Percentiles rank a stretch among this genome's conserved stretches.
phyloP scores from a whole-genome alignment of 257 asterid species.

The Henckelia pumila region DNA sequence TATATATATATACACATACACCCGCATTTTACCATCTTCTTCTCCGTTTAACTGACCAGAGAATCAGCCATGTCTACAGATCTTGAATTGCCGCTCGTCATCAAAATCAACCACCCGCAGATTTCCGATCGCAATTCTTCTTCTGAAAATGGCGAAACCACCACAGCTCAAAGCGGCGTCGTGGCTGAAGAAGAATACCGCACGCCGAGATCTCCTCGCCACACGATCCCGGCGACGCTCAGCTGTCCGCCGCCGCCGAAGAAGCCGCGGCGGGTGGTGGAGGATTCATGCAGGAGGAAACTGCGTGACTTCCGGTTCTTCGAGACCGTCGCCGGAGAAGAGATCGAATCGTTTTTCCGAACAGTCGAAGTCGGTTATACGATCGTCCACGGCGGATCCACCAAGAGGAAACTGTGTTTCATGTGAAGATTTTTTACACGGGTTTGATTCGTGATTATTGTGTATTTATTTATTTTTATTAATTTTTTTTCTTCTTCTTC shows the following conservation, averaged over 20 bases:
- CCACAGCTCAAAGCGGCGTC: background rate
- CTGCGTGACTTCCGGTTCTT: constrained; percentile 35
- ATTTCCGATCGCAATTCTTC: background rate
- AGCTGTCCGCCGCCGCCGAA: constrained; percentile 68
- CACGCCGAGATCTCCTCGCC: constrained; percentile 45
- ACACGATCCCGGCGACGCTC: constrained; percentile 41
- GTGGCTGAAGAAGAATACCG: constrained; percentile 32
- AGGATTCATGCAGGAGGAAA: constrained; percentile 47
- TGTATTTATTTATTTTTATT: background rate
- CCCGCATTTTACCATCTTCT: constrained; percentile 20
- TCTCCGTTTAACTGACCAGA: constrained; percentile 12
- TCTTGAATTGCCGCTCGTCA: constrained; percentile 42
- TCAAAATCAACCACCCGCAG: constrained; percentile 16
- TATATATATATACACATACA: constrained; percentile 22
- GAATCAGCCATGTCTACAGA: constrained; percentile 40
- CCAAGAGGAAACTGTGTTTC: constrained; percentile 33
- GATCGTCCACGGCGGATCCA: constrained; percentile 2
- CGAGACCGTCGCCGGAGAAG: constrained; percentile 37
- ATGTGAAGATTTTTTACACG: constrained; percentile 24
- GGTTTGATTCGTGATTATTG: background rate
- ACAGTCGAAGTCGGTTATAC: constrained; percentile 18
- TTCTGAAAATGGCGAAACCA: background rate
- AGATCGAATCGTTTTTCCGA: constrained; percentile 48
- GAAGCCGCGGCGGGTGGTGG: constrained; percentile 34
- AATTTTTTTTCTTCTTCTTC: no score